A percentile compares a stretch with the other conserved stretches of the same genome.
phyloP scores from a whole-genome alignment of 2,329 filamentous ascomycete species.

The Colletotrichum orbiculare region DNA sequence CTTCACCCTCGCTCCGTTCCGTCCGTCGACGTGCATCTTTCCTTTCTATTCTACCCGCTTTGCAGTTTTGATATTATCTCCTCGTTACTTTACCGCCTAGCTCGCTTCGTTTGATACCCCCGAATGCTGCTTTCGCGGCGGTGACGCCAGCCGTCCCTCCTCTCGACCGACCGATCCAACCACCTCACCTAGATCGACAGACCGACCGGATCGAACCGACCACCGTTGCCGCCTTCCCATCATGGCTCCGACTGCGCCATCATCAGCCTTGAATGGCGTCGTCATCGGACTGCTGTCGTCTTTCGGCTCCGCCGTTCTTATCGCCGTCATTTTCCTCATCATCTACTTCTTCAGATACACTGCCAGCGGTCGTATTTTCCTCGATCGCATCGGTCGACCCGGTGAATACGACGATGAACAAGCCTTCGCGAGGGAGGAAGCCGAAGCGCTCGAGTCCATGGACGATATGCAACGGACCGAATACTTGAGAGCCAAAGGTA shows the following conservation, averaged over 20 bases:
- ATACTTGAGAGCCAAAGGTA: constrained; percentile 96
- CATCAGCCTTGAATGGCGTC: constrained; percentile 75
- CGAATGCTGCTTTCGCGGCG: constrained; percentile 38
- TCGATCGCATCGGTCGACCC: constrained; percentile 91
- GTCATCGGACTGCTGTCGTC: constrained; percentile 95
- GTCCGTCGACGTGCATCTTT: constrained; percentile 23
- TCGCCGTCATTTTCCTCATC: constrained; percentile 80
- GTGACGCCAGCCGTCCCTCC: constrained; percentile 39
- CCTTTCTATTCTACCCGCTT: constrained; percentile 1
- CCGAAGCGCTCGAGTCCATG: constrained; percentile 94
- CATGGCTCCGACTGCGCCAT: constrained; percentile 45
- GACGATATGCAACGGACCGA: constrained; percentile 91
- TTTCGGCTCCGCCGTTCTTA: constrained; percentile 89
- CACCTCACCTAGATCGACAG: constrained; percentile 14
- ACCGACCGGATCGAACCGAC: constrained; percentile 29
- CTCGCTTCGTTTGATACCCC: constrained; percentile 25
- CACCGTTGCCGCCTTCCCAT: constrained; percentile 29
- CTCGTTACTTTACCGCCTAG: background rate
- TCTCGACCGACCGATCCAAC: constrained; percentile 30
- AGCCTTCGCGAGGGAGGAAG: constrained; percentile 92
- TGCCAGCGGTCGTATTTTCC: constrained; percentile 85
- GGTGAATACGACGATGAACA: constrained; percentile 99
- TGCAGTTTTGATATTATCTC: background rate
- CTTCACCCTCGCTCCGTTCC: constrained; percentile 2
- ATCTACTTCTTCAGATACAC: constrained; percentile 97